Conservation (phyloP, 1,284 basidiomycete species). For the Ustilago curta region DNA sequence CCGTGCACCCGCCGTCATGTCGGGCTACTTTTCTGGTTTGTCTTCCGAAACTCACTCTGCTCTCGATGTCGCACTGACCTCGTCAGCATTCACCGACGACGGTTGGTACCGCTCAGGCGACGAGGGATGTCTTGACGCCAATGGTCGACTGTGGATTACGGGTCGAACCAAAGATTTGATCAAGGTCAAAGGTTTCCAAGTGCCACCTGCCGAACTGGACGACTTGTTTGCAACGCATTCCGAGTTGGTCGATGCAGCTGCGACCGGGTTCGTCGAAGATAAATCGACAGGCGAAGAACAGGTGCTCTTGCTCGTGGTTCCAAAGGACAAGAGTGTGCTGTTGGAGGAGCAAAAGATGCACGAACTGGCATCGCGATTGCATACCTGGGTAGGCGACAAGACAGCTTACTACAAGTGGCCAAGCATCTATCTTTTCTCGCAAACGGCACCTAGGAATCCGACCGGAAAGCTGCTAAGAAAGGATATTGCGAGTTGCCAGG, state of each 20-base stretch:
- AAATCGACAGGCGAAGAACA: constrained; percentile 38
- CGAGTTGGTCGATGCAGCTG: constrained; percentile 45
- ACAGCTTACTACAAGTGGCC: constrained; percentile 58
- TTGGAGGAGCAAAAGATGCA: constrained; percentile 26
- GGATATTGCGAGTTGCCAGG: constrained; percentile 31
- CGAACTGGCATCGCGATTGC: constrained; percentile 26
- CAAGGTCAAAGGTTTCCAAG: constrained; percentile 61
- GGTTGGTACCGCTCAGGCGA: constrained; percentile 58
- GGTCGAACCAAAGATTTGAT: constrained; percentile 59
- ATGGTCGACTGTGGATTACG: constrained; percentile 60
- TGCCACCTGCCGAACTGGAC: constrained; percentile 57
- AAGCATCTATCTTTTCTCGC: constrained; percentile 38
- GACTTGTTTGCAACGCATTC: constrained; percentile 47
- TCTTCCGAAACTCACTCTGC: constrained; percentile 51
- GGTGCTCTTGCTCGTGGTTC: constrained; percentile 41
- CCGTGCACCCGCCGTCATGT: constrained; percentile 48
- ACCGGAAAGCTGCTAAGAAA: constrained; percentile 51
- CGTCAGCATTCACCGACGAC: constrained; percentile 47
- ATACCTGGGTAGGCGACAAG: constrained; percentile 45
- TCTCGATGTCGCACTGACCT: constrained; percentile 42
- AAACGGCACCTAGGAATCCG: constrained; percentile 33
- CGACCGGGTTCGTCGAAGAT: constrained; percentile 35
- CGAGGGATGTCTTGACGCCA: constrained; percentile 53
- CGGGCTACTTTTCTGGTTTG: constrained; percentile 56
- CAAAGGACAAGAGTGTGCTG: constrained; percentile 33